These are phyloP conservation scores for Cryptococcus depauperatus DNA, from an alignment of 1,284 basidiomycete species.

Conservation along the genomic window DNA sequence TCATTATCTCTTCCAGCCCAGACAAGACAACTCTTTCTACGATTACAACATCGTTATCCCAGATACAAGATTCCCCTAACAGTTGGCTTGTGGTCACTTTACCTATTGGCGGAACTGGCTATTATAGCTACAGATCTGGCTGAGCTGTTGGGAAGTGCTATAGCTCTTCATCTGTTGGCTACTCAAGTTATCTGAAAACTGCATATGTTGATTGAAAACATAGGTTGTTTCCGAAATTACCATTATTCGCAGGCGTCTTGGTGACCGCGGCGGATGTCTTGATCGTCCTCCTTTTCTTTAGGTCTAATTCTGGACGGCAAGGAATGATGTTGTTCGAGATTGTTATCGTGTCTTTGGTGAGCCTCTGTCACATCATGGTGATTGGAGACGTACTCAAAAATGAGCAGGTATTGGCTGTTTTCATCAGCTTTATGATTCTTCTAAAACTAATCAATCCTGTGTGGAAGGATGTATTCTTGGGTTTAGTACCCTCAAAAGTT, in stretches of 20 bases:
- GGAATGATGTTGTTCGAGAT: slow-evolving; percentile 61
- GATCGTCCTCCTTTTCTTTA: slow-evolving; percentile 47
- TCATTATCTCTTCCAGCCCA: slow-evolving; percentile 47
- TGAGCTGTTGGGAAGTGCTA: slow-evolving; percentile 67
- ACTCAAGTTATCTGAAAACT: background rate
- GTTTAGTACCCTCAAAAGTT: slow-evolving; percentile 68
- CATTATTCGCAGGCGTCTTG: slow-evolving; percentile 72
- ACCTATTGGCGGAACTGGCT: slow-evolving; percentile 61
- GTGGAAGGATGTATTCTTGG: slow-evolving; percentile 75
- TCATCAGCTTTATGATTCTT: slow-evolving; percentile 74
- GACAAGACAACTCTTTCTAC: slow-evolving; percentile 60
- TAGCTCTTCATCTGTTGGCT: slow-evolving; percentile 60
- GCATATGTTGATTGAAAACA: background rate
- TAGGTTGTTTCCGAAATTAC: slow-evolving; percentile 64
- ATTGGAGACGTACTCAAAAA: background rate
- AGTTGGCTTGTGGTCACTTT: slow-evolving; percentile 47
- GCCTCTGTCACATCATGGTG: slow-evolving; percentile 18
- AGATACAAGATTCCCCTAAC: slow-evolving; percentile 49
- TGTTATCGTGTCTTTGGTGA: slow-evolving; percentile 56
- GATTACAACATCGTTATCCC: slow-evolving; percentile 62
- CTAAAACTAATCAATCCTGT: slow-evolving; percentile 64
- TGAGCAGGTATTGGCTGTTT: slow-evolving; percentile 62
- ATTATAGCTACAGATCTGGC: slow-evolving; percentile 60
- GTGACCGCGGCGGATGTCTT: slow-evolving; percentile 79
- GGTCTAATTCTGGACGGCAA: slow-evolving; percentile 33